Evolutionary conservation across 768 basidiomycete genomes (phyloP).

Genomic region (Suillus tomentosus): DNA sequence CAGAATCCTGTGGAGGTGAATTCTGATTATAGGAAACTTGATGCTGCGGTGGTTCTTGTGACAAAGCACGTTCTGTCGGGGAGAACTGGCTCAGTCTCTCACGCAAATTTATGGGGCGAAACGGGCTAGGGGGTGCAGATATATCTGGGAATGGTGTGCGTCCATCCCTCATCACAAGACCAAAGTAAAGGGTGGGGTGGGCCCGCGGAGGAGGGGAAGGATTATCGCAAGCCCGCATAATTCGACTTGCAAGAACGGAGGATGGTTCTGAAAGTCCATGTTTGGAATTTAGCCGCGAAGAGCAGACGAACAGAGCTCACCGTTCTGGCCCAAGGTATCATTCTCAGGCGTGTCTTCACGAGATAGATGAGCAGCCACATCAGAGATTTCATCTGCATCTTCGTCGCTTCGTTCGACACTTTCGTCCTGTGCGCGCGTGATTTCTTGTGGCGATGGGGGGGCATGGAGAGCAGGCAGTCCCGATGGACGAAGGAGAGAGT

Average conservation of each 20-base stretch:
- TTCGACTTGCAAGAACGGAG: slow-evolving; percentile 62
- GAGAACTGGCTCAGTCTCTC: slow-evolving; percentile 28
- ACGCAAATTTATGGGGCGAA: slow-evolving; percentile 34
- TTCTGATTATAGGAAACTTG: background rate
- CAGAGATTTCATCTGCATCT: slow-evolving; percentile 32
- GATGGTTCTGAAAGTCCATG: slow-evolving; percentile 55
- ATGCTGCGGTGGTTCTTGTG: slow-evolving; percentile 10
- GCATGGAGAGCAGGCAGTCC: slow-evolving; percentile 44
- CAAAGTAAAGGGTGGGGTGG: slow-evolving; percentile 19
- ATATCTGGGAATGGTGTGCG: slow-evolving; percentile 19
- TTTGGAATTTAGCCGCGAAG: slow-evolving; percentile 16
- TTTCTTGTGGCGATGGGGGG: slow-evolving; percentile 20
- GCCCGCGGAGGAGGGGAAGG: slow-evolving; percentile 65
- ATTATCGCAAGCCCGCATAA: slow-evolving; percentile 72
- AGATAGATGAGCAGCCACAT: slow-evolving; percentile 31
- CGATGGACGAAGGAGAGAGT: slow-evolving; percentile 49
- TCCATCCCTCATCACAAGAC: slow-evolving; percentile 19
- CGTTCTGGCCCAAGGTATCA: slow-evolving; percentile 47
- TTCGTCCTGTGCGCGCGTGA: slow-evolving; percentile 22
- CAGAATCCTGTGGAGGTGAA: slow-evolving; percentile 5
- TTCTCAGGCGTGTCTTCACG: slow-evolving; percentile 53
- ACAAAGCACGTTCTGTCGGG: slow-evolving; percentile 7
- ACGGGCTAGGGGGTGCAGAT: slow-evolving; percentile 32
- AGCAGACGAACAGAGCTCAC: slow-evolving; percentile 26
- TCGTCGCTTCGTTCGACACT: slow-evolving; percentile 31